A percentile compares a stretch with the other conserved stretches of the same genome.
These are phyloP conservation scores for Crucibulum laeve DNA, from an alignment of 768 basidiomycete genomes.

Conservation along the genomic window DNA sequence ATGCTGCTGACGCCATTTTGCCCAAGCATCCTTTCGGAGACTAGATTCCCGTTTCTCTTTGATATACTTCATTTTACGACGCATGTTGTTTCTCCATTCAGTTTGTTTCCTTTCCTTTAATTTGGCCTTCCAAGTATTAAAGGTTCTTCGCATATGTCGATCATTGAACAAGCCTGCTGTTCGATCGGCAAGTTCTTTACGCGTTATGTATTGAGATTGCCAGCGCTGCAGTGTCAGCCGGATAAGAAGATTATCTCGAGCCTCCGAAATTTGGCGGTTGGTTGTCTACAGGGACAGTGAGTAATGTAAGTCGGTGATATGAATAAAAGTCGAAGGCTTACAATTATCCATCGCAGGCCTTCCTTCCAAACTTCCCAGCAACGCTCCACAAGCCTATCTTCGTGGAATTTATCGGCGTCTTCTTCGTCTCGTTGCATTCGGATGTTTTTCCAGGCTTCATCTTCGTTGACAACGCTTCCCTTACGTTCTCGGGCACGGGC, in stretches of 20 bases:
- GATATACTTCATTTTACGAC: constrained; percentile 59
- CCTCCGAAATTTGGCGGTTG: constrained; percentile 60
- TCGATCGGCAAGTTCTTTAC: constrained; percentile 33
- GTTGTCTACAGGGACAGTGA: constrained; percentile 52
- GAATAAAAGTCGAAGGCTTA: constrained; percentile 31
- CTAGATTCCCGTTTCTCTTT: constrained; percentile 51
- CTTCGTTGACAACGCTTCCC: constrained; percentile 55
- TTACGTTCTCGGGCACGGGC: constrained; percentile 34
- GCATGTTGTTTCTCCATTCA: constrained; percentile 69
- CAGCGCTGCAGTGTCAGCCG: constrained; percentile 58
- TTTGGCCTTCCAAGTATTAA: constrained; percentile 51
- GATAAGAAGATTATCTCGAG: constrained; percentile 62
- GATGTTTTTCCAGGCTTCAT: constrained; percentile 77
- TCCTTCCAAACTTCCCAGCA: constrained; percentile 77
- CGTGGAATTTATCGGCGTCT: constrained; percentile 65
- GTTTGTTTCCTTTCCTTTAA: constrained; percentile 51
- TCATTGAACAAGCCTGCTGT: constrained; percentile 39
- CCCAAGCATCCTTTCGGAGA: constrained; percentile 56
- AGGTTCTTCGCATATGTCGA: constrained; percentile 34
- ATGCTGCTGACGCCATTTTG: constrained; percentile 60
- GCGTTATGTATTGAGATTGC: constrained; percentile 38
- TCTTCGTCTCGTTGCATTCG: constrained; percentile 65
- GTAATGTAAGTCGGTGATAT: constrained; percentile 7
- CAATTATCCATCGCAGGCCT: constrained; percentile 68
- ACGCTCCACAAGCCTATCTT: constrained; percentile 58